Evolutionary conservation across 176 grass and related monocot species (phyloP).

Genomic region (Oryza punctata): DNA sequence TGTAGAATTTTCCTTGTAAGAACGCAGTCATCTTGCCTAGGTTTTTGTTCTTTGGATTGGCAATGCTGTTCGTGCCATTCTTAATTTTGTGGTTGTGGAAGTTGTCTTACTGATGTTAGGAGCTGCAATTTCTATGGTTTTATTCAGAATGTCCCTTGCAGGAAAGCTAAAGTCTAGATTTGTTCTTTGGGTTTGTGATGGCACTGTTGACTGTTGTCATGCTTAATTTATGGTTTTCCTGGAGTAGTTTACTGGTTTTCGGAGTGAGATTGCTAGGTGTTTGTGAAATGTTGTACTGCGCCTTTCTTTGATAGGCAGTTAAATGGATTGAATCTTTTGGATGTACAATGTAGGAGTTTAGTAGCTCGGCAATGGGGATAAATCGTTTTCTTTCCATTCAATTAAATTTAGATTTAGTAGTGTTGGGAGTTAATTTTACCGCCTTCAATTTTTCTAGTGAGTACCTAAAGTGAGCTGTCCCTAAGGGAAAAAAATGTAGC

Average conservation of each 20-base stretch:
- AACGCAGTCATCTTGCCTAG: neutral
- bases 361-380: neutral
- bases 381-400: neutral
- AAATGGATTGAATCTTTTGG: neutral
- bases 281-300: neutral
- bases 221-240: neutral
- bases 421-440: neutral
- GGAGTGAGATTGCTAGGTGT: neutral
- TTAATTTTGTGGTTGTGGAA: neutral
- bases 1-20: neutral
- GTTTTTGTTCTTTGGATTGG: conserved; percentile 6
- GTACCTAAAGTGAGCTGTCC: neutral
- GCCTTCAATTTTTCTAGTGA: neutral
- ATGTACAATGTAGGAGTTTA: neutral
- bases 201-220: neutral
- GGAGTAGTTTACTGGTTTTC: neutral
- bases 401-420: neutral
- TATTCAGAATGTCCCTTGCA: neutral
- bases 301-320: neutral
- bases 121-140: neutral
- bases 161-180: neutral
- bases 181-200: neutral
- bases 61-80: neutral
- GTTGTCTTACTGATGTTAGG: neutral
- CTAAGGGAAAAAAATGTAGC: neutral